These are phyloP conservation scores for Bryoglossum gracile DNA, from an alignment of 495 filamentous ascomycete genomes.

Conservation along the genomic window DNA sequence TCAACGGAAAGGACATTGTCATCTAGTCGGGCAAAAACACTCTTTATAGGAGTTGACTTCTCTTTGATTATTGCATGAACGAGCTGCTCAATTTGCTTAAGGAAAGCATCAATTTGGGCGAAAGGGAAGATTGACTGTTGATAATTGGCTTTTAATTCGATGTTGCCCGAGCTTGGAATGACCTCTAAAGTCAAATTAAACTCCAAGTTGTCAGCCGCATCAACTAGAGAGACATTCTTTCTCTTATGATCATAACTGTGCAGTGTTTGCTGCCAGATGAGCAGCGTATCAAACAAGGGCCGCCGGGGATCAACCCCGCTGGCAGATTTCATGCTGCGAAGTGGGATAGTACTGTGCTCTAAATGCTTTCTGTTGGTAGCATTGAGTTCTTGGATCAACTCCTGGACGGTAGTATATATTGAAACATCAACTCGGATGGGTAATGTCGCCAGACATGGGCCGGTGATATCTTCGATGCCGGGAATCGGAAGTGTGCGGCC, in stretches of 20 bases:
- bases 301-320: slow-evolving; percentile 40
- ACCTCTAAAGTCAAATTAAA: slow-evolving; percentile 67
- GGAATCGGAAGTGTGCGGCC: slow-evolving; percentile 60
- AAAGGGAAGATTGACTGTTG: slow-evolving; percentile 39
- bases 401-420: slow-evolving; percentile 38
- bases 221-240: slow-evolving; percentile 38
- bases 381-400: slow-evolving; percentile 55
- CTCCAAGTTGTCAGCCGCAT: slow-evolving; percentile 59
- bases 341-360: slow-evolving; percentile 47
- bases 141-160: slow-evolving; percentile 45
- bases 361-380: slow-evolving; percentile 52
- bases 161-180: slow-evolving; percentile 41
- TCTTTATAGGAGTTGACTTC: slow-evolving; percentile 27
- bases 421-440: slow-evolving; percentile 54
- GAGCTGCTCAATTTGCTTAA: slow-evolving; percentile 49
- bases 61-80: slow-evolving; percentile 38
- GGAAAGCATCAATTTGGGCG: slow-evolving; percentile 44
- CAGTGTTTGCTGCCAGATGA: slow-evolving; percentile 72
- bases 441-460: slow-evolving; percentile 63
- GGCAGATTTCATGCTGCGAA: slow-evolving; percentile 57
- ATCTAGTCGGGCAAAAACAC: slow-evolving; percentile 27
- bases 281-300: slow-evolving; percentile 58
- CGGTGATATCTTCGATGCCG: slow-evolving; percentile 61
- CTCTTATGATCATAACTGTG: slow-evolving; percentile 28
- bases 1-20: slow-evolving; percentile 45